Evolutionary conservation across 2,329 filamentous ascomycete species (phyloP).

Genomic region (Pyrenochaeta sp.): DNA sequence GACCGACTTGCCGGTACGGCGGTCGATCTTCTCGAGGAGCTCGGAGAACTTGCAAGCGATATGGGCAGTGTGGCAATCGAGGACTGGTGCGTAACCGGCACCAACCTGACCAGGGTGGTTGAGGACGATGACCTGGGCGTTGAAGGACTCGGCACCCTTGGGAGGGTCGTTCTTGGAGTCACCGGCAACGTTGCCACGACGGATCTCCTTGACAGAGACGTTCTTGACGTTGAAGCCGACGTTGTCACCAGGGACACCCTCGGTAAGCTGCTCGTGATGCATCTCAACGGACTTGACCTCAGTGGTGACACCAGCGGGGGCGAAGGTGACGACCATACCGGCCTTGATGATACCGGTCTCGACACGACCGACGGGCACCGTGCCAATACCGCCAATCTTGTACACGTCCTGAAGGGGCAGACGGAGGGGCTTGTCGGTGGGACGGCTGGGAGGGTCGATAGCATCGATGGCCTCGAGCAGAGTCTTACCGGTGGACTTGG

Average conservation of each 20-base stretch:
- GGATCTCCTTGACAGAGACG: slow-evolving; percentile 99
- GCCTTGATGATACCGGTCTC: slow-evolving; percentile 94
- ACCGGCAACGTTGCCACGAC: slow-evolving; percentile 99
- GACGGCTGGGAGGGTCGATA: slow-evolving; percentile 92
- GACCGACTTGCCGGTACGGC: slow-evolving; percentile 98
- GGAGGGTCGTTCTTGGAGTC: slow-evolving; percentile 99
- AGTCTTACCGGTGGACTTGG: slow-evolving; percentile 91
- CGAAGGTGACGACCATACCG: slow-evolving; percentile 96
- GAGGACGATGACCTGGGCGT: slow-evolving; percentile 99
- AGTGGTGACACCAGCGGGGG: slow-evolving; percentile 98
- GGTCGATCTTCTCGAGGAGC: slow-evolving; percentile 99
- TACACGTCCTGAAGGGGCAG: slow-evolving; percentile 99
- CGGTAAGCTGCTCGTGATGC: slow-evolving; percentile 98
- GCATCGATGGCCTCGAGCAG: slow-evolving; percentile 98
- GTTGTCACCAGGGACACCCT: slow-evolving; percentile 99
- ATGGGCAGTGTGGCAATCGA: slow-evolving; percentile 99
- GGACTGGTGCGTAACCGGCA: slow-evolving; percentile 98
- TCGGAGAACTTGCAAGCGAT: slow-evolving; percentile 99
- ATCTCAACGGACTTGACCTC: slow-evolving; percentile 99
- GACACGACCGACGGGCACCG: slow-evolving; percentile 99
- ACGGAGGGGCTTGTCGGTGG: slow-evolving; percentile 98
- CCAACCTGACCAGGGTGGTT: slow-evolving; percentile 99
- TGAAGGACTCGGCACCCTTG: slow-evolving; percentile 88
- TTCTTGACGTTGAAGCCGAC: slow-evolving; percentile 99
- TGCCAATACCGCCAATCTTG: slow-evolving; percentile 99